phyloP scores from a whole-genome alignment of 805 yeast species.

The Wickerhamiella nectarea region DNA sequence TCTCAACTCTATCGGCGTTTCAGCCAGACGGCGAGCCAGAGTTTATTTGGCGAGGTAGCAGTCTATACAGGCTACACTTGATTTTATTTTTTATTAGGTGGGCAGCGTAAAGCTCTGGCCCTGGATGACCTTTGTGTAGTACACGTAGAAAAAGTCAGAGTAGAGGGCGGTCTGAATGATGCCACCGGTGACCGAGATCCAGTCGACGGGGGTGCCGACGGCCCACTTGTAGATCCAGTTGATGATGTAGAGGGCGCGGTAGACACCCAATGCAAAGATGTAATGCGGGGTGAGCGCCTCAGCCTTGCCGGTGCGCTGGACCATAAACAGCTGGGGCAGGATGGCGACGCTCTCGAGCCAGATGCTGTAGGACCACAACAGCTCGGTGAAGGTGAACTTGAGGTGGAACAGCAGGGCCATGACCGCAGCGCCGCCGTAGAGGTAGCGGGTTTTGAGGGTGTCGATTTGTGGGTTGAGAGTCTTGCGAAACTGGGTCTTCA shows the following conservation, averaged over 20 bases:
- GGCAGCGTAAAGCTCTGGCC: conserved; percentile 71
- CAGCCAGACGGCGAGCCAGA: neutral
- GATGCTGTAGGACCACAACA: conserved; percentile 72
- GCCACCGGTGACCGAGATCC: conserved; percentile 64
- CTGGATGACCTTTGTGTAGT: conserved; percentile 65
- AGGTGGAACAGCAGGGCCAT: conserved; percentile 50
- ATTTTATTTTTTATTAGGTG: conserved; percentile 8
- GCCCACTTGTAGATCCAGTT: conserved; percentile 87
- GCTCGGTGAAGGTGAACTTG: conserved; percentile 42
- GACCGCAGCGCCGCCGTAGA: conserved; percentile 48
- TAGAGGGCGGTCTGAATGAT: conserved; percentile 73
- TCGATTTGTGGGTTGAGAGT: conserved; percentile 49
- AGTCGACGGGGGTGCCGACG: conserved; percentile 41
- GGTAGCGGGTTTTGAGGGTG: conserved; percentile 60
- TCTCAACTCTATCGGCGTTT: no score
- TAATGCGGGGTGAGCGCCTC: conserved; percentile 81
- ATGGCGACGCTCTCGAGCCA: conserved; percentile 93
- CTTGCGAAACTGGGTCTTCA: conserved; percentile 47
- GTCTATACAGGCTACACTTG: no score
- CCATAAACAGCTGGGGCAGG: conserved; percentile 80
- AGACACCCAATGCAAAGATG: conserved; percentile 82
- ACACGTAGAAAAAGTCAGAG: conserved; percentile 91
- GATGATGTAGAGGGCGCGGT: conserved; percentile 80
- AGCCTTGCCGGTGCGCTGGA: conserved; percentile 81
- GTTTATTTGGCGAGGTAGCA: no score